Evolutionary conservation across 768 basidiomycete species (phyloP), one percentile per base, ranked within the genome.

Genomic region (Trametes villosa): DNA sequence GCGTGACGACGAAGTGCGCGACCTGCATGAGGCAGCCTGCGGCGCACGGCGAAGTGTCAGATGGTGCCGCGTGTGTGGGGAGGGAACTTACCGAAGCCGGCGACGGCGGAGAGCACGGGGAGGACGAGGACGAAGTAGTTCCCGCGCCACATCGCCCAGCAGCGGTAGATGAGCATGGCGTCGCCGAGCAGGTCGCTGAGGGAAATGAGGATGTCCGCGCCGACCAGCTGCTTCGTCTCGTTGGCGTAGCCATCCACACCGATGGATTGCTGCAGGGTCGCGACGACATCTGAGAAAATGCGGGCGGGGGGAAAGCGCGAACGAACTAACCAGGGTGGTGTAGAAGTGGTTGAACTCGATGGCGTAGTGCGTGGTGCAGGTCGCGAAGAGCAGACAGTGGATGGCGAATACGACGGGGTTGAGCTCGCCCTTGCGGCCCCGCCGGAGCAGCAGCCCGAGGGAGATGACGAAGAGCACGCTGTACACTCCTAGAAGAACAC

Each of bases 121-220:
- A 79, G 46, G 24, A 76, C 38, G 27, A 74, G 48, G 34, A 80
- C 44, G 57, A 68, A 71, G 56, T 72, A 72, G 38, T 71, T 75
- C 49, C 62, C 67, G 1, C 64, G 71, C 77, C 78, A 81, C 46
- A 81, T 46, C 60, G 76, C 64, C 72, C 76, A 81, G 66, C 77
- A 79, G 33, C 80, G 79, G 56, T 79, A 79, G 29, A 77, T 62
- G 33, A 79, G 71, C 46, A 74, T 60, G 34, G 72, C 17, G 63
- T 77, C 70, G 1, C 76, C 77, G 22, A 76, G 30, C 38, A 79
- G 71, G 62, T 78, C 76, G 0, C 71, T 68, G 33, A 77, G 49
- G 1, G 76, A 75, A 54, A 78, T 71, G 41, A 79, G 59, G 22
- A 75, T 59, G 63, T 78, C 77, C 4, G 76, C 76, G 5, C 60